Evolutionary conservation across 2,329 filamentous ascomycete genomes (phyloP).

Genomic region (Nigrospora sphaerica): DNA sequence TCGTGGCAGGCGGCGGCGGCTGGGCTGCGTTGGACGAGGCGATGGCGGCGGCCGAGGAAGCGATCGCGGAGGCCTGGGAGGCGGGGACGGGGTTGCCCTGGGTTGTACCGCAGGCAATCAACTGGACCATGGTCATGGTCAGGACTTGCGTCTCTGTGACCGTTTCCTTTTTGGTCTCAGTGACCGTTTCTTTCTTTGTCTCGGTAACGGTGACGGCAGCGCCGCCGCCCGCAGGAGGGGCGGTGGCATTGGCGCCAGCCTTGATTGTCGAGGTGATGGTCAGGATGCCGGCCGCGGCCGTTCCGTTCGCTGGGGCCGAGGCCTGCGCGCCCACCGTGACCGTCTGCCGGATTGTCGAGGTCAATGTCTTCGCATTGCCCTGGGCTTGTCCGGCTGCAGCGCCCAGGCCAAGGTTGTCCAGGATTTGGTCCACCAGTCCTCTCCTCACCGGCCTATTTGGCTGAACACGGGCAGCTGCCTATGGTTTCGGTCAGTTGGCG

Average conservation of each 20-base stretch:
- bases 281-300: not conserved
- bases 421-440: not conserved
- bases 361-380: not conserved
- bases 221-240: not conserved
- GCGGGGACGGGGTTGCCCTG: slow-evolving; percentile 12
- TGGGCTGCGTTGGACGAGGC: slow-evolving; percentile 10
- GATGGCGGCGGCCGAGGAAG: slow-evolving; percentile 14
- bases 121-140: slow-evolving; percentile 19
- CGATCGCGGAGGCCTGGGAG: slow-evolving; percentile 13
- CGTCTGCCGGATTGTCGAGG: slow-evolving; percentile 6
- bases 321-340: slow-evolving; percentile 6
- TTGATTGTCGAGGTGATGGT: slow-evolving; percentile 1
- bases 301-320: not conserved
- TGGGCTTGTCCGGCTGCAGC: slow-evolving; percentile 9
- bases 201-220: slow-evolving; percentile 1
- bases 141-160: slow-evolving; percentile 13
- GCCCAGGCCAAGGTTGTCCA: slow-evolving; percentile 3
- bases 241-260: not conserved
- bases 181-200: not conserved
- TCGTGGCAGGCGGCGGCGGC: slow-evolving; percentile 2
- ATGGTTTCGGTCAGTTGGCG: slow-evolving; percentile 6
- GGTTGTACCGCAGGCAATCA: slow-evolving; percentile 18
- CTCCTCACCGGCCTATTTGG: slow-evolving; percentile 6
- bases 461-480: slow-evolving; percentile 15
- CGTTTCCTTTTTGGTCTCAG: not conserved